Base-by-base conservation (phyloP, 805 yeast genomes). In the Scheffersomyces spartinae region DNA sequence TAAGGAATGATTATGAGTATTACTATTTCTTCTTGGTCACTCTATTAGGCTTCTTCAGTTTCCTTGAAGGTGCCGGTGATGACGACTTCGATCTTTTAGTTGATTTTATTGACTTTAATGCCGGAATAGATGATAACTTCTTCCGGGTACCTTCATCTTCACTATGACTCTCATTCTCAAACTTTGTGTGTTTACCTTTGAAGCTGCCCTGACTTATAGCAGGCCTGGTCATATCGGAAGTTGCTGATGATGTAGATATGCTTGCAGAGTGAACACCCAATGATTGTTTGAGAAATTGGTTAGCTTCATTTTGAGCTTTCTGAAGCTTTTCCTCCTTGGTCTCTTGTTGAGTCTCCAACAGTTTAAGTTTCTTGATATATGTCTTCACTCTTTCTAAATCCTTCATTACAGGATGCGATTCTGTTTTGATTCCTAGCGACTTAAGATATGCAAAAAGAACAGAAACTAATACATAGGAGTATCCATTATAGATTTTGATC, bases 381-480 rank as follows among this genome's bases (percentile, higher is more conserved):
- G 60, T 42, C 44, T 77, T 79, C 20, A 81, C 75, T 33, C 85
- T 58, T 6, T 56, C 61, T 26, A 82, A 53, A 40, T 80, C 93
- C 16, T 53, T 53, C 74, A 75, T 71, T 12, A 84, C 67, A 2
- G 77, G 74, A 36, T 78, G 83, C 5, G 50, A 45, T 7, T 60
- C 61, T 1, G 76, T 66, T 30, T 74, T 69, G 9, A 61, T 47
- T 1, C 88, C 88, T 9, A 51, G 51, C 0, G 73, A 42, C 35
- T 78, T 74, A 30, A 78, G 45, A 39, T 73, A 69, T 4, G 78
- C 64, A 46, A 68, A 76, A 28, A 72, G 52, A 12, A 73, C 40
- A 0, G 84, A 73, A 7, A 71, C 55, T 15, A 74, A 37, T 2
- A 70, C 55, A 45, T 76, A 75, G 8, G 75, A 57, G 31, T 51